Conservation (phyloP, 2,329 filamentous ascomycete species). For the Cordyceps javanica region DNA sequence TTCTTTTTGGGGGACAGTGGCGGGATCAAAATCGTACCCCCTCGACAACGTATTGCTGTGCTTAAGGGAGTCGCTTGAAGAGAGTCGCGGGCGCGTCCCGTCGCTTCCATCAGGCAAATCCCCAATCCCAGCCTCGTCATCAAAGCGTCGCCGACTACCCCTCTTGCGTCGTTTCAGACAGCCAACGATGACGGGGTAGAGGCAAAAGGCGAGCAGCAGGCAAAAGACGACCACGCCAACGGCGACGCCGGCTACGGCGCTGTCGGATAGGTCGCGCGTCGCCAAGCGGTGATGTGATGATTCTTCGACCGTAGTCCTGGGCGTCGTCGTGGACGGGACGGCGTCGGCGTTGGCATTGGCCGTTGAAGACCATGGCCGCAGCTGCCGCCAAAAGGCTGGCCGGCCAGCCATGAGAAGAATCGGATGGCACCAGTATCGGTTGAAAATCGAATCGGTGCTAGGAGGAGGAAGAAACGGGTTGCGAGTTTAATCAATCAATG, state of each 20-base stretch:
- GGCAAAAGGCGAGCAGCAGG: conserved; percentile 29
- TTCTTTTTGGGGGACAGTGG: not conserved
- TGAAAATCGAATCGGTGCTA: not conserved
- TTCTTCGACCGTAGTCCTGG: not conserved
- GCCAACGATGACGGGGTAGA: conserved; percentile 34
- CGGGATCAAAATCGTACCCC: conserved; percentile 16
- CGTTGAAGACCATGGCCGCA: conserved; percentile 2
- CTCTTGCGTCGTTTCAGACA: conserved; percentile 25
- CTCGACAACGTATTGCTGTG: conserved; percentile 23
- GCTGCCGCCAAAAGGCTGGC: conserved; percentile 5
- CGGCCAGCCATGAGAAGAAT: not conserved
- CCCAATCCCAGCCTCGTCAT: conserved; percentile 26
- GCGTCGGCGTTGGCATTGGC: not conserved
- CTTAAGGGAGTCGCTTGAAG: conserved; percentile 32
- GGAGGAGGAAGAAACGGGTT: not conserved
- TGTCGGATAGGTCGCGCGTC: conserved; percentile 23
- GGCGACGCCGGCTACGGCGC: conserved; percentile 32
- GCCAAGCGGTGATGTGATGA: not conserved
- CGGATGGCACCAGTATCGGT: not conserved
- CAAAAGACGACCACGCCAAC: conserved; percentile 30
- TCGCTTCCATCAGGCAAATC: conserved; percentile 13
- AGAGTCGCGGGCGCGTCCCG: conserved; percentile 25
- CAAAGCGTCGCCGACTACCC: conserved; percentile 19
- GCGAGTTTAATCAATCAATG: not conserved
- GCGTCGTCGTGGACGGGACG: not conserved